Base-by-base conservation (phyloP, 2,329 filamentous ascomycete genomes). In the Coleophoma cylindrospora region DNA sequence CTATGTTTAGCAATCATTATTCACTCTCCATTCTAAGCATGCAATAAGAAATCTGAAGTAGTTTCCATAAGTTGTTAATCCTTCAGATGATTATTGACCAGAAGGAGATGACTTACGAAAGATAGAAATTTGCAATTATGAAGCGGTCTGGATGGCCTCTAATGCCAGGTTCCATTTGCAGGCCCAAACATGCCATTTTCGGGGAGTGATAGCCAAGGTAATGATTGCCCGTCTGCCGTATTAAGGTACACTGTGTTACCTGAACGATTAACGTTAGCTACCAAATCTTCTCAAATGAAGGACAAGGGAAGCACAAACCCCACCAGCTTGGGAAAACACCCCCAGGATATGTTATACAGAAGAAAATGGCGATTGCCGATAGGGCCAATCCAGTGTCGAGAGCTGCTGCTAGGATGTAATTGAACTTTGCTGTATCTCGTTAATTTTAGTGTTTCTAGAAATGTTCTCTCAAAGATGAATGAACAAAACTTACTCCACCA, bases 361-460 rank as follows among this genome's bases (percentile, higher is more conserved):
- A 80, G 70, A 89, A 88, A 56, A 89, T 83, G 52, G 86, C 68
- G 43, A 89, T 73, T 1, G 85, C 87, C 17, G 74, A 75, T 15
- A 89, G 69, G 1, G 83, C 84, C 1, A 89, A 71, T 1, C 86
- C 86, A 13, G 87, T 73, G 57, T 89, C 86, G 44, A 90, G 71
- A 0, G 80, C 85, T 0, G 84, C 86, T 13, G 83, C 45, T 9
- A 85, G 0, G 4, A 66, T 68, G 60, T 87, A 89, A 68, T 89
- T 89, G 3, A 34, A 17, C 14, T 13, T 17, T 11, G 27, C 14
- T 7, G 22, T 36, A 12, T 4, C n/a, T 19, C 12, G 36, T 38
- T 17, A 38, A 12, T 38, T 10, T 2, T 10, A 27, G 27, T 27
- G 27, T 27, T 7, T 10, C 4, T 6, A 38, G 15, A 13, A 7